phyloP scores from a whole-genome alignment of 345 rosid species.

The Eucalyptus brandiana region DNA sequence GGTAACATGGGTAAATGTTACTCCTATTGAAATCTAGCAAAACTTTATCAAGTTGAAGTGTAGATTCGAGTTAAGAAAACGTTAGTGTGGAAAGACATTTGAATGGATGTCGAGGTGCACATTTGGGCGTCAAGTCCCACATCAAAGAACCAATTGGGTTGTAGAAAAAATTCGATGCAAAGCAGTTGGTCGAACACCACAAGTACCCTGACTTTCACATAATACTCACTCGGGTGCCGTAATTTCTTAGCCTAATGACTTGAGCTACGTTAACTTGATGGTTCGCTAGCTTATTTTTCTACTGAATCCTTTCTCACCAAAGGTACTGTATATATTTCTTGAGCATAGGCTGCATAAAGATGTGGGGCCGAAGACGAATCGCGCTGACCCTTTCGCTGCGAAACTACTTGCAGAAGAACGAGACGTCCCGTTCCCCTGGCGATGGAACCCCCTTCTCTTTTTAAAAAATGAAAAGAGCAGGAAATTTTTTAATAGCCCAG shows the following conservation, averaged over 20 bases:
- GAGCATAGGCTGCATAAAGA: neutral
- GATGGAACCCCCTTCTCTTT: neutral
- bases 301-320: neutral
- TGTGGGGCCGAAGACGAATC: neutral
- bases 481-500: neutral
- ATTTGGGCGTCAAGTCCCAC: neutral
- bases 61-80: neutral
- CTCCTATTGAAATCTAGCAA: neutral
- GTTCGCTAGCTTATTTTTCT: neutral
- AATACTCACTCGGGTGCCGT: fast-evolving
- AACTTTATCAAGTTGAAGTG: fast-evolving
- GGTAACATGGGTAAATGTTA: neutral
- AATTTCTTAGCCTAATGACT: neutral
- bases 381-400: neutral
- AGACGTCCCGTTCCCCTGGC: neutral
- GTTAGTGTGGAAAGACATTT: too few species aligned
- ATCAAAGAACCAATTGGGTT: neutral
- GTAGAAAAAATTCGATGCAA: neutral
- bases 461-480: neutral
- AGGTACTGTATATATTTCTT: neutral
- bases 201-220: neutral
- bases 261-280: fast-evolving
- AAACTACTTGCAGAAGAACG: neutral
- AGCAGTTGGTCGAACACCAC: neutral
- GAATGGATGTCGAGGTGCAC: neutral